Base-by-base conservation (phyloP, 768 basidiomycete species). In the Leucosporidium yakuticum region DNA sequence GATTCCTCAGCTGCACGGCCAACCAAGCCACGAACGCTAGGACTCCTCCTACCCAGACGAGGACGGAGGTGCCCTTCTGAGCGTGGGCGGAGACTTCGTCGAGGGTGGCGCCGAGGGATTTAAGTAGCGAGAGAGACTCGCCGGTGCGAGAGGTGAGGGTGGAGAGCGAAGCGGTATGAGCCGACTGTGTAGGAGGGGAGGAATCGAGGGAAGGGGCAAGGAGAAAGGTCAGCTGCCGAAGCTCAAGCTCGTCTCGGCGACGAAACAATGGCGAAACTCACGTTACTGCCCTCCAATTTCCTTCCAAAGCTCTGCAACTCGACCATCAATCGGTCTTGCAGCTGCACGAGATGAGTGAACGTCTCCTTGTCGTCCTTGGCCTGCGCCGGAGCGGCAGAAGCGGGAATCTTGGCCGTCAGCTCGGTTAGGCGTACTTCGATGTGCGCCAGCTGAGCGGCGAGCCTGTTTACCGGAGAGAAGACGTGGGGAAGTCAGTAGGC, bases 301-400 rank as follows among this genome's bases (percentile, higher is more conserved):
- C 62, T 44, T 1, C 65, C 69, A 27, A 70, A 60, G 23, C 57
- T 12, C 59, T 70, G 60, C 34, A 70, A 49, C 59, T 70, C 69
- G 29, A 67, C 65, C 69, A 70, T 67, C 44, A 70, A 36, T 21
- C 69, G 57, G 20, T 70, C 69, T 49, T 70, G 69, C 3, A 70
- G 62, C 62, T 70, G 69, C 3, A 70, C 34, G 20, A 70, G 23
- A 34, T 70, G 69, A 25, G 51, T 61, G 34, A 70, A 31, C 15
- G 59, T 60, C 48, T 67, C 62, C 31, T 14, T 23, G 21, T 61
- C 59, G 15, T 25, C 23, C 54, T 60, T 48, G 14, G n/a, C 62
- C 23, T 53, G 25, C 23, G 32, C 23, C 4, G 60, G 23, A 39
- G 60, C 20, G 32, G 36, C 32, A 11, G 60, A 49, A 7, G 34